Evolutionary conservation across 1,284 basidiomycete genomes (phyloP).

Genomic region (Heterobasidion annosum): DNA sequence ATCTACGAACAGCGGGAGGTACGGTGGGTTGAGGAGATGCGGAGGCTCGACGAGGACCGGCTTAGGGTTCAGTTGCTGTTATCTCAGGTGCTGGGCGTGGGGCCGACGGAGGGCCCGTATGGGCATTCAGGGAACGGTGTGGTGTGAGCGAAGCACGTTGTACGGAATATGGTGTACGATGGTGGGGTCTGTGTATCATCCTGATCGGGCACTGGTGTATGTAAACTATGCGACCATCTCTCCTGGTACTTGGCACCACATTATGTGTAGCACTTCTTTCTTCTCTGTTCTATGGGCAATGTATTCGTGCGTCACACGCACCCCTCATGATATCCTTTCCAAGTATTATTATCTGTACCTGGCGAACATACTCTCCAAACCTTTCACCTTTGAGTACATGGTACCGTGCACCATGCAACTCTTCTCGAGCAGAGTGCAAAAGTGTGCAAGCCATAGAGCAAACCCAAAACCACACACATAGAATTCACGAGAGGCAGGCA

Average conservation of each 20-base stretch:
- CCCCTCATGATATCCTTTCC: conserved; percentile 48
- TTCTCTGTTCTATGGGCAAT: too few relatives aligned
- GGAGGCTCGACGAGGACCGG: conserved; percentile 52
- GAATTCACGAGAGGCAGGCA: conserved; percentile 17
- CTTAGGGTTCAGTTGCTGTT: conserved; percentile 56
- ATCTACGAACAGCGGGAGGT: conserved; percentile 62
- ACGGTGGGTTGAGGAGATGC: conserved; percentile 64
- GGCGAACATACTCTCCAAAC: conserved; percentile 36
- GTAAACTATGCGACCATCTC: background rate
- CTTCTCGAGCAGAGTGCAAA: conserved; percentile 23
- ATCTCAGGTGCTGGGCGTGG: conserved; percentile 48
- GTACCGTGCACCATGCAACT: conserved; percentile 46
- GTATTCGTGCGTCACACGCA: conserved; percentile 9
- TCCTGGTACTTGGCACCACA: too few relatives aligned
- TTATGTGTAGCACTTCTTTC: too few relatives aligned
- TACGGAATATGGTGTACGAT: background rate
- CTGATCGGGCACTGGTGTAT: background rate
- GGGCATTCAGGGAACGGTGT: background rate
- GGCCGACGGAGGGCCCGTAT: conserved; percentile 5
- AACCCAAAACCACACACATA: conserved; percentile 31
- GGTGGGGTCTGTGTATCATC: background rate
- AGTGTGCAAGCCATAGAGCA: conserved; percentile 27
- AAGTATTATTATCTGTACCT: conserved; percentile 34
- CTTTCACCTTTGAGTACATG: conserved; percentile 43
- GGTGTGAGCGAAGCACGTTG: background rate